These are phyloP conservation scores for Astragalus glycyphyllos DNA, from an alignment of 306 rosid genomes.

Conservation along the genomic window DNA sequence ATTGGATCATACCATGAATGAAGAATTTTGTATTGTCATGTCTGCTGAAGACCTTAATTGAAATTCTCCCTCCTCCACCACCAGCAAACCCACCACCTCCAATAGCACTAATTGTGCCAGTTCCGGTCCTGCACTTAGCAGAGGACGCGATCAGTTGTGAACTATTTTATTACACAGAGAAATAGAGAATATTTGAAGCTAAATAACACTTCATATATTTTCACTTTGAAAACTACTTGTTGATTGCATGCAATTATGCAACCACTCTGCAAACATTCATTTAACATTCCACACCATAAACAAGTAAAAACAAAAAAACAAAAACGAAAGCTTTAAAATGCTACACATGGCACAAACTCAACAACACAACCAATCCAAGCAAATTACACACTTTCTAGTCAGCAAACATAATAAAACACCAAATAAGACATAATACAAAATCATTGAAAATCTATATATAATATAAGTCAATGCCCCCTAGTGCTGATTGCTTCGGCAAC, in stretches of 20 bases:
- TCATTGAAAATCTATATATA: background rate
- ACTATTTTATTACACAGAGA: slow-evolving; percentile 40
- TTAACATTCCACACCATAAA: slow-evolving; percentile 20
- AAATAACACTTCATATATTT: slow-evolving; percentile 13
- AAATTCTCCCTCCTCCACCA: slow-evolving; percentile 97
- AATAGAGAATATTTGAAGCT: slow-evolving; percentile 34
- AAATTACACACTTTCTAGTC: slow-evolving; percentile 6
- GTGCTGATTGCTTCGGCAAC: no score
- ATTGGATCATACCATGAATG: slow-evolving; percentile 70
- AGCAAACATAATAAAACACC: background rate
- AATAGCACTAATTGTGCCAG: slow-evolving; percentile 76
- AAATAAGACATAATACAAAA: background rate
- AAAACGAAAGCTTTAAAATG: slow-evolving; percentile 25
- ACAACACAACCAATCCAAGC: slow-evolving; percentile 6
- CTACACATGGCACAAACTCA: background rate
- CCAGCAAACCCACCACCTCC: slow-evolving; percentile 97
- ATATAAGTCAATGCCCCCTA: no score
- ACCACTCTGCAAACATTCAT: background rate
- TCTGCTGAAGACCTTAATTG: slow-evolving; percentile 81
- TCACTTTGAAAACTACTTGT: slow-evolving; percentile 17
- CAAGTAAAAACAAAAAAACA: slow-evolving; percentile 30
- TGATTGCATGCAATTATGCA: slow-evolving; percentile 29
- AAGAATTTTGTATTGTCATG: slow-evolving; percentile 69
- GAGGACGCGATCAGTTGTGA: slow-evolving; percentile 44
- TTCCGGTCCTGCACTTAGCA: slow-evolving; percentile 87